Base-by-base conservation (phyloP, 768 basidiomycete species). In the Hericium alpestre region DNA sequence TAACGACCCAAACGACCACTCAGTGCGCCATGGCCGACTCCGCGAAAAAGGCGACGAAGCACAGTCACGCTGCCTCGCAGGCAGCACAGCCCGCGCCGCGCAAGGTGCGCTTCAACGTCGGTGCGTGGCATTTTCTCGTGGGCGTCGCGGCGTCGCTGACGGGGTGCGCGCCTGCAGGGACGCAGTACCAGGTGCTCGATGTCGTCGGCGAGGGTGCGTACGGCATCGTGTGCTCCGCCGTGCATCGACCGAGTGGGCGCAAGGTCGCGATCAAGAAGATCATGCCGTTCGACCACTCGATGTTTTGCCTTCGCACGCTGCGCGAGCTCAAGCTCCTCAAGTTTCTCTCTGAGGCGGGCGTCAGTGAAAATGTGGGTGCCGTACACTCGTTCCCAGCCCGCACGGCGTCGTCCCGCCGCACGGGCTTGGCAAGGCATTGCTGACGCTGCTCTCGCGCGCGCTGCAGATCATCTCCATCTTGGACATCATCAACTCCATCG, bases 241-340 rank as follows among this genome's bases (percentile, higher is more conserved):
- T 90, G 8, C 91, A 95, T 68, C 70, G 78, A 54, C 80, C 87
- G 0, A 86, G 85, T 0, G 83, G 85, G 47, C 80, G 88, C 46
- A 89, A 84, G 72, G 94, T 98, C 50, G 94, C 94, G 37, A 96
- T 97, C 69, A 97, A 97, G 72, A 87, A 90, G 63, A 96, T 98
- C 69, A 84, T 87, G 0, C 94, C 94, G 0, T 96, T 97, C 64
- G 92, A 93, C 70, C 93, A 95, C 67, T 84, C 88, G 40, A 90
- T 93, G 90, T 93, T 93, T 70, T 90, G 87, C 67, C 78, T 93
- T 4, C 76, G 83, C 10, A 73, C 71, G 20, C 71, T 83, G 51
- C 71, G 82, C 40, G 82, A 84, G 64, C 73, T 84, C 67, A 84
- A 84, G 68, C 73, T 83, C 18, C 69, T 75, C 70, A 90, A 90